phyloP scores from a whole-genome alignment of 805 yeast genomes.

The Kazachstania taianensis region DNA sequence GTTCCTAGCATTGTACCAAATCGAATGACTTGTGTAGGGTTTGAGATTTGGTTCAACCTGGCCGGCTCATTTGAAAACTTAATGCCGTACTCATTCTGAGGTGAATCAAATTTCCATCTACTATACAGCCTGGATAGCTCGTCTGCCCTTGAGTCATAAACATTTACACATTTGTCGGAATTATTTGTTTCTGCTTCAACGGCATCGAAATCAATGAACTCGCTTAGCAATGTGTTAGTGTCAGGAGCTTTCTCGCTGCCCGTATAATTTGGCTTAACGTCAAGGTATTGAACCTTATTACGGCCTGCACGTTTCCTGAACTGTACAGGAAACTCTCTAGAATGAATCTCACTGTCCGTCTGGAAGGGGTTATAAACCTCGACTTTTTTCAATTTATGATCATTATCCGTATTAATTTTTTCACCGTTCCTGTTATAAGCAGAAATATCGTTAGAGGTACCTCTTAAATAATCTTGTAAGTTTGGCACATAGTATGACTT shows the following conservation, averaged over 20 bases:
- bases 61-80: constrained; percentile 74
- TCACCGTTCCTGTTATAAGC: constrained; percentile 26
- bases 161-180: constrained; percentile 27
- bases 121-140: constrained; percentile 41
- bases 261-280: constrained; percentile 47
- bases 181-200: constrained; percentile 20
- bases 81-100: constrained; percentile 34
- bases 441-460: constrained; percentile 17
- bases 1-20: constrained; percentile 86
- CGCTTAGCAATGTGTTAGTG: constrained; percentile 27
- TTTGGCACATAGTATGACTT: constrained; percentile 40
- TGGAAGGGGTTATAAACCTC: constrained; percentile 33
- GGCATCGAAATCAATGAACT: constrained; percentile 34
- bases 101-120: constrained; percentile 60
- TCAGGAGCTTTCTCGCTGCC: constrained; percentile 23
- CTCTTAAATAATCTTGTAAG: constrained; percentile 23
- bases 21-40: constrained; percentile 79
- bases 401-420: constrained; percentile 13
- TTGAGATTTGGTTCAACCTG: constrained; percentile 66
- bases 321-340: constrained; percentile 40
- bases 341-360: constrained; percentile 23
- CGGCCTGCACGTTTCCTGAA: constrained; percentile 71
- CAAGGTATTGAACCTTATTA: constrained; percentile 59
- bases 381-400: constrained; percentile 22
- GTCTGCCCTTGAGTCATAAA: constrained; percentile 40